Conservation (phyloP, 805 yeast genomes). For the Ogataea minuta region DNA sequence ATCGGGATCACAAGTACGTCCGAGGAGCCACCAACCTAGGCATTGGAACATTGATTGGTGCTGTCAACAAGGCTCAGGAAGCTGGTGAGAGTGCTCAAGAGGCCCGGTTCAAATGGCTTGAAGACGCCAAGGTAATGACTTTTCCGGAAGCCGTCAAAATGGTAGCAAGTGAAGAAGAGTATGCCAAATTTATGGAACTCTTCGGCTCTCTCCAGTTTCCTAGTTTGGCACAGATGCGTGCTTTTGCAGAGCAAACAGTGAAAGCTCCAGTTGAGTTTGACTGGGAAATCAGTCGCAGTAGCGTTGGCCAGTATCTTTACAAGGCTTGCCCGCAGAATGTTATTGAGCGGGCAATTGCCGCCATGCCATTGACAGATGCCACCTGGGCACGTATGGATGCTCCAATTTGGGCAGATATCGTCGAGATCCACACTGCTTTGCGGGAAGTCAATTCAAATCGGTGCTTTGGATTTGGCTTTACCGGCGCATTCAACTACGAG, state of each 20-base stretch:
- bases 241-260: constrained; percentile 21
- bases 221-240: constrained; percentile 21
- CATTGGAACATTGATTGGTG: constrained; percentile 44
- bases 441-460: constrained; percentile 48
- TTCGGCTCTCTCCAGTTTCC: constrained; percentile 19
- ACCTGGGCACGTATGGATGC: constrained; percentile 63
- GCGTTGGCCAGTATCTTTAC: constrained; percentile 54
- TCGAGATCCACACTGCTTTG: constrained; percentile 43
- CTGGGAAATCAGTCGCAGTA: constrained; percentile 60
- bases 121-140: constrained; percentile 40
- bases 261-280: constrained; percentile 43
- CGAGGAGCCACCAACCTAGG: constrained; percentile 41
- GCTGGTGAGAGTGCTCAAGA: constrained; percentile 36
- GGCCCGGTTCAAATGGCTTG: constrained; percentile 47
- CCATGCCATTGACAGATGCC: constrained; percentile 58
- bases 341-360: constrained; percentile 49
- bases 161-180: constrained; percentile 27
- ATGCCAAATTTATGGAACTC: constrained; percentile 5
- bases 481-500: constrained; percentile 62
- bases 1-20: constrained; percentile 55
- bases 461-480: constrained; percentile 58
- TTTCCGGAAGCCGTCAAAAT: constrained; percentile 49
- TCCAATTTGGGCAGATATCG: constrained; percentile 53
- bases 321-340: constrained; percentile 53
- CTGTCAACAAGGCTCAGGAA: constrained; percentile 41